Evolutionary conservation across 441 rosid genomes (phyloP), one percentile per base, ranked within the genome.

Genomic region (Erysimum cheiri): DNA sequence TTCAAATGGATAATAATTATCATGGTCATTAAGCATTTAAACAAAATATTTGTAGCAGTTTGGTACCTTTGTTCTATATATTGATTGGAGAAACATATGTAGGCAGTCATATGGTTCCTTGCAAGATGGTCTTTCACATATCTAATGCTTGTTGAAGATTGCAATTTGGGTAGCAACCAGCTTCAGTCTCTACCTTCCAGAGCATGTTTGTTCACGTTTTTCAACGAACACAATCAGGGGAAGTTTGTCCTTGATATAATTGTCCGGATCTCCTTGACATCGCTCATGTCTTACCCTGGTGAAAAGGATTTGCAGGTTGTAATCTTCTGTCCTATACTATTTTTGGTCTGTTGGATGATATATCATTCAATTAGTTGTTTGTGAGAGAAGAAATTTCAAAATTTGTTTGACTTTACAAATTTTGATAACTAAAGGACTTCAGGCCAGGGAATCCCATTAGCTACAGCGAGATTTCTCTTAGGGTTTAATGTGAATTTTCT

Each of bases 31-130:
- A 47, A 72, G 31, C 58, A 31, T 59, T 67, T 2, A 28, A 43
- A 26, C 31, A 46, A 64, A 8, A 52, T 60, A 52, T 22, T 64
- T 46, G 36, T 61, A 67, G 46, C 49, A 60, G 28, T 61, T 47
- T 44, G 26, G 33, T 67, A 74, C 61, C 46, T 69, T 49, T 64
- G 11, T 59, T 19, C 67, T 49, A 46, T 50, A 60, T 67, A 67
- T 39, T 73, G 70, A 64, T 68, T 78, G 40, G 43, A 66, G 41
- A 60, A 65, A 54, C 44, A 68, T 84, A 53, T 83, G 71, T 81
- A 94, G 99, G 97, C 98, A 79, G 82, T 94, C 73, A 74, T 90
- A 80, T 94, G 98, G 99, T 92, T 94, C 82, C 98, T 94, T 77
- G 91, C 96, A 54, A 88, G 97, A 84, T 92, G 97, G 97, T 88